Evolutionary conservation across 2,329 filamentous ascomycete genomes (phyloP).

Genomic region (Leptographium procerum): DNA sequence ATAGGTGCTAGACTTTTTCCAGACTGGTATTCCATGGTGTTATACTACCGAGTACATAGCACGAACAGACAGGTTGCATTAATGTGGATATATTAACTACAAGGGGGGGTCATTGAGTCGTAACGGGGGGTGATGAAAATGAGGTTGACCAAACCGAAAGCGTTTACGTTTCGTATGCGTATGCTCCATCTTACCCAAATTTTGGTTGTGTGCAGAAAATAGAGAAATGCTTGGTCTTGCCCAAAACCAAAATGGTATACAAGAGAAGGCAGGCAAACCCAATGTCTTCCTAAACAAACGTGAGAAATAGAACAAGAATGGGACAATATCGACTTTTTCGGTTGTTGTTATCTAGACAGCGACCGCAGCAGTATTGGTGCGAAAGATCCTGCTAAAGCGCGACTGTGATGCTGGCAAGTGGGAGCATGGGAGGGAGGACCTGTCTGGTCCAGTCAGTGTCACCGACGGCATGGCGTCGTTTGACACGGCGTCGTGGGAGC

Average conservation of each 20-base stretch:
- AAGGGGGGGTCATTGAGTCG: background rate
- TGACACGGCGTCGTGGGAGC: background rate
- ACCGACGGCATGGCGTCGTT: background rate
- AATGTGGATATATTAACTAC: background rate
- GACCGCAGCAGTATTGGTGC: background rate
- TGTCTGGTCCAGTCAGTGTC: background rate
- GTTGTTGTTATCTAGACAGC: background rate
- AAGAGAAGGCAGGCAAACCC: no score
- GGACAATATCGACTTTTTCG: no score
- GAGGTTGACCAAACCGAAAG: background rate
- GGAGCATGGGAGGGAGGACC: background rate
- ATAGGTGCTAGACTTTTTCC: background rate
- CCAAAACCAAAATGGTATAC: background rate
- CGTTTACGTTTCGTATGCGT: background rate
- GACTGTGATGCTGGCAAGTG: background rate
- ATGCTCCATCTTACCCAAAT: background rate
- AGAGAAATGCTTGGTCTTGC: background rate
- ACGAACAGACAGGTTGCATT: background rate
- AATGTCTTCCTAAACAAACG: background rate
- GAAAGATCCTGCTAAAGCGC: background rate
- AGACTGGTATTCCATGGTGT: no score
- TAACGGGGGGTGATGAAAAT: background rate
- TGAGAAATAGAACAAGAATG: no score
- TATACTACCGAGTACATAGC: background rate
- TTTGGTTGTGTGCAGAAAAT: background rate